Evolutionary conservation across 805 yeast genomes (phyloP).

Genomic region (Ogataea siamensis): DNA sequence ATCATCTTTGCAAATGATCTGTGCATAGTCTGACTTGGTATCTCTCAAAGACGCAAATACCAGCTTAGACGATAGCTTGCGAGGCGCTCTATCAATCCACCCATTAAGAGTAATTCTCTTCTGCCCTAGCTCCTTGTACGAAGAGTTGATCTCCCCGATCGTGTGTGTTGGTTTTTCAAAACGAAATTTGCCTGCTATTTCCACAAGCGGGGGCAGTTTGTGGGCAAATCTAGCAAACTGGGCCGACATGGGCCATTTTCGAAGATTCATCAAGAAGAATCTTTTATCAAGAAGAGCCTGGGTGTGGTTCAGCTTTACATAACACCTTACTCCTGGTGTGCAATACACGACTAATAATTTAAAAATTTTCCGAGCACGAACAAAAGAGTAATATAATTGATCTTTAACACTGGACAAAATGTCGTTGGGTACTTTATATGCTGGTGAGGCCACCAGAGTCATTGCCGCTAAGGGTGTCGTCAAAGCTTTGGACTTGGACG

Average conservation of each 20-base stretch:
- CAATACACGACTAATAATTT: conserved; percentile 6
- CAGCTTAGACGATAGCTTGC: conserved; percentile 59
- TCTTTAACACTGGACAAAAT: conserved; percentile 20
- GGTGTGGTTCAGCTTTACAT: neutral
- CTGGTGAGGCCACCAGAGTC: conserved; percentile 32
- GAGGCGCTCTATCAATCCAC: conserved; percentile 78
- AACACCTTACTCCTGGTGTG: conserved; percentile 12
- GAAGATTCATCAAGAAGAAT: conserved; percentile 2
- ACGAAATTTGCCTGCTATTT: conserved; percentile 28
- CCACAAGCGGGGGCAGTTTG: conserved; percentile 20
- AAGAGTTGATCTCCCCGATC: conserved; percentile 19
- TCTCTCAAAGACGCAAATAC: conserved; percentile 79
- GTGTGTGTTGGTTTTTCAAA: conserved; percentile 32
- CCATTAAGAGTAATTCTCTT: conserved; percentile 61
- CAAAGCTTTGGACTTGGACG: conserved; percentile 58
- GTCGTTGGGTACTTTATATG: conserved; percentile 38
- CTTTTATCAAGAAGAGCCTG: neutral
- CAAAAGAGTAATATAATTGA: conserved; percentile 5
- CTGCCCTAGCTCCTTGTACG: conserved; percentile 9
- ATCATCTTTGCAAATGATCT: conserved; percentile 46
- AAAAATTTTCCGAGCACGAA: conserved; percentile 11
- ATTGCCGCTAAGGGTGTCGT: conserved; percentile 41
- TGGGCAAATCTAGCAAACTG: conserved; percentile 2
- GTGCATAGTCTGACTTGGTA: conserved; percentile 61
- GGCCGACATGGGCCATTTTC: conserved; percentile 5